Percentiles rank a stretch among this genome's conserved stretches.
Conservation (phyloP, 2,329 filamentous ascomycete species). For the Westerdykella sp. region DNA sequence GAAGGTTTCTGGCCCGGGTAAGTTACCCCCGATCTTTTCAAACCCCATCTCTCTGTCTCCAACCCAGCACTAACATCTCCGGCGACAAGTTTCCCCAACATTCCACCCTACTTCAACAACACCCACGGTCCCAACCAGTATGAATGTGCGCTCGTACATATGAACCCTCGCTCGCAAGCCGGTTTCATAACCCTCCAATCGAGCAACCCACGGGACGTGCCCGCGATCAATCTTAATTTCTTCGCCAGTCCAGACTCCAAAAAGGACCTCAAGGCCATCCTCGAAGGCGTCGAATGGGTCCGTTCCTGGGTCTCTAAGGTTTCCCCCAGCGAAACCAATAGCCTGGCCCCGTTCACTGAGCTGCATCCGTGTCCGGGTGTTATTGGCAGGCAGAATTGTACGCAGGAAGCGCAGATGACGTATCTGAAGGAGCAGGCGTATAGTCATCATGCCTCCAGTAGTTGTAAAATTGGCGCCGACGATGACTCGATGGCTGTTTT, state of each 20-base stretch:
- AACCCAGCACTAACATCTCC: neutral
- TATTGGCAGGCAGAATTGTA: constrained; percentile 47
- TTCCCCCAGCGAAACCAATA: constrained; percentile 18
- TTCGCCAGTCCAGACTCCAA: constrained; percentile 35
- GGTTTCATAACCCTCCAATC: constrained; percentile 57
- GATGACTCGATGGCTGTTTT: constrained; percentile 7
- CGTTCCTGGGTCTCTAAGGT: constrained; percentile 36
- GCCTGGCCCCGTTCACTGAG: constrained; percentile 40
- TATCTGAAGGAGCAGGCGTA: constrained; percentile 11
- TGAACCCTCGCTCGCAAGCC: constrained; percentile 51
- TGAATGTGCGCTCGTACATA: constrained; percentile 24
- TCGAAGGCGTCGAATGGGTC: constrained; percentile 51
- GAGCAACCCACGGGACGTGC: constrained; percentile 55
- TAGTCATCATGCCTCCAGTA: constrained; percentile 8
- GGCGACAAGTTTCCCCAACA: constrained; percentile 12
- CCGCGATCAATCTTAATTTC: constrained; percentile 45
- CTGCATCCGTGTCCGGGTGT: constrained; percentile 48
- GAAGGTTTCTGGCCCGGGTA: constrained; percentile 24
- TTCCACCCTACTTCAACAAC: constrained; percentile 15
- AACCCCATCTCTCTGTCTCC: neutral
- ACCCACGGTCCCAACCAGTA: constrained; percentile 20
- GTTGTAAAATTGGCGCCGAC: constrained; percentile 6
- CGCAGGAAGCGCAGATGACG: constrained; percentile 34
- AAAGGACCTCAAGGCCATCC: constrained; percentile 48
- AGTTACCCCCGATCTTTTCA: neutral